Evolutionary conservation across 2,329 filamentous ascomycete genomes (phyloP).

Genomic region (Lizonia empirigonia): DNA sequence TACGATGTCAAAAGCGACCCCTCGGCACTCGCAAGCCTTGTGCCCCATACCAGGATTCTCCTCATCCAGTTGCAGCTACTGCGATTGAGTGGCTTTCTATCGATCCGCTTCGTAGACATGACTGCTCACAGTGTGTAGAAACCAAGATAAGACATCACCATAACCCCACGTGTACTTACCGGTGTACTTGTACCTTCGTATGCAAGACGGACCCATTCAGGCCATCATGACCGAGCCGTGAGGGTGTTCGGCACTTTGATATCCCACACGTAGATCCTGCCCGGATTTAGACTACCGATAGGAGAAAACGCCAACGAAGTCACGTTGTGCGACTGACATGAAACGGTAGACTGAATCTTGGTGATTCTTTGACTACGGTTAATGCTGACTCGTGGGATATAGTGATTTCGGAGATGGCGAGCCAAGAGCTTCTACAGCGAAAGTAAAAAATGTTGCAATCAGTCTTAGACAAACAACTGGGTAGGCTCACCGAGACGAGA

Average conservation of each 20-base stretch:
- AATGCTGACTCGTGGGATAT: slow-evolving; percentile 2
- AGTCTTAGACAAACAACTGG: too few relatives aligned
- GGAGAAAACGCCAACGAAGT: not conserved
- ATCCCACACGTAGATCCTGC: slow-evolving; percentile 2
- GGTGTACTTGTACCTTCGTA: not conserved
- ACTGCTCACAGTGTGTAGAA: not conserved
- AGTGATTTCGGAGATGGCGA: not conserved
- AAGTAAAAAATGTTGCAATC: not conserved
- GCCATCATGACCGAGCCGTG: slow-evolving; percentile 8
- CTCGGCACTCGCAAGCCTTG: not conserved
- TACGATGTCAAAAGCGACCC: not conserved
- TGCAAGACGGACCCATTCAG: not conserved
- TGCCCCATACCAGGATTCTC: not conserved
- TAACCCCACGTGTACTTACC: too few relatives aligned
- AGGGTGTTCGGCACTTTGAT: not conserved
- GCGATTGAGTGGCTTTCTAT: not conserved
- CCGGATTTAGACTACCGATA: not conserved
- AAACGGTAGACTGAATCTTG: slow-evolving; percentile 2
- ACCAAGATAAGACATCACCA: not conserved
- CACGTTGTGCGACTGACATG: slow-evolving; percentile 3
- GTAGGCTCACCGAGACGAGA: too few relatives aligned
- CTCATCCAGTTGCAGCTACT: not conserved
- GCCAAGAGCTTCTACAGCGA: not conserved
- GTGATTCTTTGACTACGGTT: not conserved
- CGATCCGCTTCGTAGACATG: not conserved